These are phyloP conservation scores for Dimocarpus longan DNA, from an alignment of 345 rosid genomes.

Conservation along the genomic window DNA sequence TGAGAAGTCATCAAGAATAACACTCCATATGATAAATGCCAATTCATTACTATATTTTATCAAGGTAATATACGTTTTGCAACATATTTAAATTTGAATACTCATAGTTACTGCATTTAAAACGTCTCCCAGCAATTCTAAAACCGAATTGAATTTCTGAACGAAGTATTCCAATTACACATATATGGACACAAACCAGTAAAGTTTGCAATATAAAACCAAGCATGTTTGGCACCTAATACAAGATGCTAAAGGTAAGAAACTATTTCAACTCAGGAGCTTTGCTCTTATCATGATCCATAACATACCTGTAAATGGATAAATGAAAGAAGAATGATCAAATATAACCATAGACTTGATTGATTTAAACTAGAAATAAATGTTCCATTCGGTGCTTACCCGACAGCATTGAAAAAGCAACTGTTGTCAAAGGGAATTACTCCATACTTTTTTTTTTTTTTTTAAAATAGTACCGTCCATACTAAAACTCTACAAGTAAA, in stretches of 20 bases:
- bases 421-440: constrained; percentile 96
- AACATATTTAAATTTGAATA: background rate
- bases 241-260: constrained; percentile 20
- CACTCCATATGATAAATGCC: too few species aligned
- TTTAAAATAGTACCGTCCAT: too few species aligned
- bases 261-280: constrained; percentile 63
- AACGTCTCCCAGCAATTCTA: background rate
- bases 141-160: background rate
- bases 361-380: background rate
- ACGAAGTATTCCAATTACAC: background rate
- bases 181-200: background rate
- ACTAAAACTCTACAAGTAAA: background rate
- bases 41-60: background rate
- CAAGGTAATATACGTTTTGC: background rate
- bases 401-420: constrained; percentile 92
- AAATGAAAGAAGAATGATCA: constrained; percentile 1
- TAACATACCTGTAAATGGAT: constrained; percentile 58
- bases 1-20: too few species aligned
- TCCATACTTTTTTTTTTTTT: constrained; percentile 48
- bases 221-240: background rate
- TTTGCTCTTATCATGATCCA: constrained; percentile 79
- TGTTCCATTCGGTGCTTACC: constrained; percentile 44
- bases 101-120: background rate
- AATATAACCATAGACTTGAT: background rate
- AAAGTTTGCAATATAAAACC: background rate